These are phyloP conservation scores for Hyphopichia fennica DNA, from an alignment of 1,139 yeast species.

Conservation along the genomic window DNA sequence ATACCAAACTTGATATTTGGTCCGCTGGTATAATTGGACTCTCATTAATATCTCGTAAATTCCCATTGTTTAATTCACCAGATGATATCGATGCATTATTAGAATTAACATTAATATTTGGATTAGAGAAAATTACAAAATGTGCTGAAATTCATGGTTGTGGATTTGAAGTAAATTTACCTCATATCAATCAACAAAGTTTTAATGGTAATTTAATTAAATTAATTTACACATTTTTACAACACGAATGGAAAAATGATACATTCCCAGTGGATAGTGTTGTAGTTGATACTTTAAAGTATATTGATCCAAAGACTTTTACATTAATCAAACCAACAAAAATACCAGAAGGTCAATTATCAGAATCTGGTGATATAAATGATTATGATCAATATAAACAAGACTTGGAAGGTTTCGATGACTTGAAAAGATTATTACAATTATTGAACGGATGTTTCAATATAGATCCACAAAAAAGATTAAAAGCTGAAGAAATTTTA, in stretches of 20 bases:
- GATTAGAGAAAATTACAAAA: slow-evolving; percentile 67
- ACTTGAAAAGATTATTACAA: slow-evolving; percentile 50
- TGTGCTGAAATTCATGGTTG: slow-evolving; percentile 88
- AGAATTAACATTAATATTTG: slow-evolving; percentile 84
- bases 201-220: slow-evolving; percentile 33
- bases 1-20: slow-evolving; percentile 85
- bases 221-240: slow-evolving; percentile 30
- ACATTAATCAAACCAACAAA: slow-evolving; percentile 2
- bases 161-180: slow-evolving; percentile 67
- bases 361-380: slow-evolving; percentile 5
- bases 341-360: slow-evolving; percentile 3
- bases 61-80: slow-evolving; percentile 85
- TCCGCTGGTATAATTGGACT: slow-evolving; percentile 86
- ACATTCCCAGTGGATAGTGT: slow-evolving; percentile 43
- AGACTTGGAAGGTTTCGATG: slow-evolving; percentile 31
- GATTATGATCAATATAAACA: slow-evolving; percentile 14
- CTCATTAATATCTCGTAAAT: slow-evolving; percentile 68
- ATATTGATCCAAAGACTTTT: not conserved
- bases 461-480: slow-evolving; percentile 56
- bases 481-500: slow-evolving; percentile 57
- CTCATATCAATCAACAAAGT: slow-evolving; percentile 15
- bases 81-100: slow-evolving; percentile 91
- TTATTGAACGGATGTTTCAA: slow-evolving; percentile 54
- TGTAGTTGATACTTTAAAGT: slow-evolving; percentile 35
- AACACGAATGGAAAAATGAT: slow-evolving; percentile 31